Evolutionary conservation across 169 alveolate genomes (phyloP).

Genomic region (Blepharisma undulans): DNA sequence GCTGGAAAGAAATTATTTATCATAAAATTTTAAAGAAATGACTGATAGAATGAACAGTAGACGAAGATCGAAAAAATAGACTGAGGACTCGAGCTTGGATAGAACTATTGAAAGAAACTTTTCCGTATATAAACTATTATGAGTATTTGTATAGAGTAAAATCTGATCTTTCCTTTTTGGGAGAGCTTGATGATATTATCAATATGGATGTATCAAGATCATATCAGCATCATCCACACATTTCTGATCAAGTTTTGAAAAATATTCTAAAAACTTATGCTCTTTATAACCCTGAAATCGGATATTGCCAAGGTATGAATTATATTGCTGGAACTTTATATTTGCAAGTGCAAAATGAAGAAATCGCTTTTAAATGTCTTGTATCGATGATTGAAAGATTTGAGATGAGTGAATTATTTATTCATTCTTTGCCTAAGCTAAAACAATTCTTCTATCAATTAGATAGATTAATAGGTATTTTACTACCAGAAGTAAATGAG

Average conservation of each 20-base stretch:
- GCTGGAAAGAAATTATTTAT: neutral
- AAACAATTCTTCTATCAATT: slow-evolving; percentile 61
- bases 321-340: slow-evolving; percentile 75
- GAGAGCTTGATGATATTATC: slow-evolving; percentile 56
- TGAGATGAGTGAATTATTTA: slow-evolving; percentile 59
- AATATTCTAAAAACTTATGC: slow-evolving; percentile 71
- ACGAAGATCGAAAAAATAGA: slow-evolving; percentile 37
- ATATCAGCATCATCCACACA: slow-evolving; percentile 29
- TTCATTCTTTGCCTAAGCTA: slow-evolving; percentile 61
- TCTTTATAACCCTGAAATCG: slow-evolving; percentile 67
- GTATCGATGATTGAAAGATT: slow-evolving; percentile 55
- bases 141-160: slow-evolving; percentile 42
- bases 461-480: slow-evolving; percentile 56
- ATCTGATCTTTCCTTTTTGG: slow-evolving; percentile 20
- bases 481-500: slow-evolving; percentile 60
- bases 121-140: slow-evolving; percentile 38
- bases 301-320: slow-evolving; percentile 84
- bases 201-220: slow-evolving; percentile 62
- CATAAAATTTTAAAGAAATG: slow-evolving; percentile 2
- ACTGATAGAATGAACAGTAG: neutral
- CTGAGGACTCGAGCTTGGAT: slow-evolving; percentile 40
- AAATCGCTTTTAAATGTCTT: slow-evolving; percentile 63
- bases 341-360: slow-evolving; percentile 65
- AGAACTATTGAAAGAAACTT: neutral
- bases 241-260: slow-evolving; percentile 47